Conservation (phyloP, 1,139 yeast genomes). For the Zygoascus meyerae region DNA sequence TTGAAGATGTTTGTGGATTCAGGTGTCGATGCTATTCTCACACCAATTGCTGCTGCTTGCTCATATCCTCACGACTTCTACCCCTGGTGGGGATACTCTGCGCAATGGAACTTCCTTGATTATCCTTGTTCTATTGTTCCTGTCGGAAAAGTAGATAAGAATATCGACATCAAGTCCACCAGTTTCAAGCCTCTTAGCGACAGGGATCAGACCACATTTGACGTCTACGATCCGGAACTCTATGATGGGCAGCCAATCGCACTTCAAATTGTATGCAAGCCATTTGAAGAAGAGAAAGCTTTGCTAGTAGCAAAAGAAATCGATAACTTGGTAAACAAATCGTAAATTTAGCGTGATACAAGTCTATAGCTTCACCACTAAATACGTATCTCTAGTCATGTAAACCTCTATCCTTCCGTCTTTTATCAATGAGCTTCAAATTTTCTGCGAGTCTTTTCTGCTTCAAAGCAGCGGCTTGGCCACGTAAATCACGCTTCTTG, state of each 20-base stretch:
- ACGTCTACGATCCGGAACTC: conserved; percentile 40
- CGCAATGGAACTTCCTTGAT: conserved; percentile 43
- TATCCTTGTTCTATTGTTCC: conserved; percentile 44
- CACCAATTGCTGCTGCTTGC: conserved; percentile 30
- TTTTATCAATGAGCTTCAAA: conserved; percentile 1
- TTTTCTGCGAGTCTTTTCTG: conserved; percentile 4
- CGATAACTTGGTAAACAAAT: background rate
- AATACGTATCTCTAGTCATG: background rate
- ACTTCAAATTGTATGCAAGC: conserved; percentile 40
- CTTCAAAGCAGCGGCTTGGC: conserved; percentile 9
- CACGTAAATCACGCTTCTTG: conserved; percentile 20
- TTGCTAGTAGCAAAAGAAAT: conserved; percentile 1
- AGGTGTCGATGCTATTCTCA: conserved; percentile 35
- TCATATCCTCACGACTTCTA: conserved; percentile 9
- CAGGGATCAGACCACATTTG: conserved; percentile 25
- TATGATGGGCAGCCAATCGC: conserved; percentile 47
- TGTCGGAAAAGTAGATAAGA: conserved; percentile 32
- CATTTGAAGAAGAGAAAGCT: conserved; percentile 8
- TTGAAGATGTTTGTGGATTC: conserved; percentile 25
- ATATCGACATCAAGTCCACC: conserved; percentile 24
- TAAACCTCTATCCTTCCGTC: background rate
- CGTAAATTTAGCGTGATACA: background rate
- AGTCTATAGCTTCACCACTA: background rate
- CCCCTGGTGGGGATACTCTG: conserved; percentile 33
- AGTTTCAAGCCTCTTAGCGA: conserved; percentile 11